These are phyloP conservation scores for Anthracocystis walkeri DNA, from an alignment of 1,284 basidiomycete genomes.

Conservation along the genomic window DNA sequence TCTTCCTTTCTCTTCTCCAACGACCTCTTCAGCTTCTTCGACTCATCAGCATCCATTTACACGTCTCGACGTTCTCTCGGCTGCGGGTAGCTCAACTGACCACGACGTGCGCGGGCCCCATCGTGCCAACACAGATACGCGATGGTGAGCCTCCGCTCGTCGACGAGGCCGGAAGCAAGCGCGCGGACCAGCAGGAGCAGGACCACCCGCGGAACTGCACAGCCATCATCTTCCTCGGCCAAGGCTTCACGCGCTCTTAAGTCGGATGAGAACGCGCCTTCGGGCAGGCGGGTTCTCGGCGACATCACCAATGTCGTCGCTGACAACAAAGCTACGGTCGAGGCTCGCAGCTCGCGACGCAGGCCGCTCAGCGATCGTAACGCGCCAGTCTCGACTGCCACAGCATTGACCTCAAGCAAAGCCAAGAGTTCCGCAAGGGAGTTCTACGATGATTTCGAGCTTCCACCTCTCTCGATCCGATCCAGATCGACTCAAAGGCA, in stretches of 20 bases:
- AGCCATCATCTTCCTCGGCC: conserved; percentile 21
- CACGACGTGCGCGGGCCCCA: neutral
- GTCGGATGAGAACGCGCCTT: conserved; percentile 29
- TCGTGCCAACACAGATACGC: neutral
- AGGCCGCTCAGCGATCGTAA: conserved; percentile 35
- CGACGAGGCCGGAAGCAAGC: neutral
- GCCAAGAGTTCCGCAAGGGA: neutral
- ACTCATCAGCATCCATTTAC: neutral
- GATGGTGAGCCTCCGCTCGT: conserved; percentile 21
- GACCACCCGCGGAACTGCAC: neutral
- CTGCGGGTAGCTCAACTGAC: neutral
- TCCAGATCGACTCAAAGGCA: neutral
- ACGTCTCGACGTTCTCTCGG: neutral
- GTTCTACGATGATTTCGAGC: neutral
- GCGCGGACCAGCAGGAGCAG: neutral
- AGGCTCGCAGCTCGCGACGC: conserved; percentile 11
- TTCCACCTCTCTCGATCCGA: neutral
- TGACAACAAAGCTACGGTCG: neutral
- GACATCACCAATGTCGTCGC: conserved; percentile 28
- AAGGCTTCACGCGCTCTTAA: conserved; percentile 4
- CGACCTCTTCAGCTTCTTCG: neutral
- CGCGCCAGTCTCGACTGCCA: neutral
- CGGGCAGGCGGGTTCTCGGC: conserved; percentile 8
- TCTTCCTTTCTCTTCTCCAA: neutral
- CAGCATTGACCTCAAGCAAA: neutral